Conservation (phyloP, 2,329 filamentous ascomycete species). For the Ciborinia camelliae region DNA sequence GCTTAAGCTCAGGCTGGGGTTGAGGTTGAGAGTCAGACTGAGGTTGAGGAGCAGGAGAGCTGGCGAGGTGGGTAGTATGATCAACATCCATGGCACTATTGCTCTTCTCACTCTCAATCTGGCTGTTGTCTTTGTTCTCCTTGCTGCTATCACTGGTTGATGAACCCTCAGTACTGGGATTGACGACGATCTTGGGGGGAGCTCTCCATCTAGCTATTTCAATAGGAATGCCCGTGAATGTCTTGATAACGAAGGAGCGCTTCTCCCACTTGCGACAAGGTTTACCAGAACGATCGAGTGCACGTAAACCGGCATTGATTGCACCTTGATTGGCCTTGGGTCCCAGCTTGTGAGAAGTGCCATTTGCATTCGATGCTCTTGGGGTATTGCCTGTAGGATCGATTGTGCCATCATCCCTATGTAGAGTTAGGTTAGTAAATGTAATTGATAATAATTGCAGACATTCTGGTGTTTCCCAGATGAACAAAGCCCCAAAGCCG, state of each 20-base stretch:
- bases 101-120: conserved; percentile 55
- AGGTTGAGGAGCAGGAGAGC: conserved; percentile 47
- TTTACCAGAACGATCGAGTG: conserved; percentile 86
- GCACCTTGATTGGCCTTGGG: conserved; percentile 96
- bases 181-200: conserved; percentile 54
- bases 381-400: conserved; percentile 50
- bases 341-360: conserved; percentile 70
- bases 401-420: conserved; percentile 60
- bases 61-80: conserved; percentile 46
- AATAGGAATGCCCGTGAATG: conserved; percentile 86
- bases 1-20: background rate
- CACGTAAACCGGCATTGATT: conserved; percentile 93
- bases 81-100: conserved; percentile 58
- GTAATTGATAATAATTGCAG: conserved; percentile 15
- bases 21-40: conserved; percentile 13
- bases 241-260: conserved; percentile 80
- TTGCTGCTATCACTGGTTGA: conserved; percentile 53
- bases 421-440: conserved; percentile 36
- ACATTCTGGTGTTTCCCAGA: background rate
- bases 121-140: conserved; percentile 60
- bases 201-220: conserved; percentile 79
- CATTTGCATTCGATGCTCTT: conserved; percentile 41
- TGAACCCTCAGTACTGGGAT: conserved; percentile 46
- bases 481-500: conserved; percentile 1
- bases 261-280: conserved; percentile 90